These are phyloP conservation scores for Saccharomyces hybrid DNA, from an alignment of 1,139 yeast genomes.

Conservation along the genomic window DNA sequence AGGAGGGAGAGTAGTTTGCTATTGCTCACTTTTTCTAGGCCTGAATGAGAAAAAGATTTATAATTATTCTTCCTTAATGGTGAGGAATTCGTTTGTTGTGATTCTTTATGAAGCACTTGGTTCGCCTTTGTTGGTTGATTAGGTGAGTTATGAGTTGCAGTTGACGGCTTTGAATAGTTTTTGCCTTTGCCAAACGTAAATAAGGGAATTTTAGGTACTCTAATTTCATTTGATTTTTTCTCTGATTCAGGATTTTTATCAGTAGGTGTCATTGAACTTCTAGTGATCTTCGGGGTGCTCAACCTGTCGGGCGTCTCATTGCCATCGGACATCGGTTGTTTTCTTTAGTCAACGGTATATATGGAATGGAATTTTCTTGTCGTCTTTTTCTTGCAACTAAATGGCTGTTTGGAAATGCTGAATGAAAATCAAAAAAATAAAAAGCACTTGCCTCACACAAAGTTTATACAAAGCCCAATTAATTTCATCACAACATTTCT, in stretches of 20 bases:
- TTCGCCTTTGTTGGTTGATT: not conserved
- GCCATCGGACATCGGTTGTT: not conserved
- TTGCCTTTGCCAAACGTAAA: not conserved
- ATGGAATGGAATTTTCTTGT: not conserved
- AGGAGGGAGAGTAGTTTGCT: slow-evolving; percentile 1
- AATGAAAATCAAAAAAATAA: not conserved
- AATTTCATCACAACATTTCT: not conserved
- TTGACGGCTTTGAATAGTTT: not conserved
- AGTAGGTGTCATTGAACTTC: not conserved
- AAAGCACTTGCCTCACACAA: not conserved
- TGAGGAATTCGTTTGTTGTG: not conserved
- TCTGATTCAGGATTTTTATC: not conserved
- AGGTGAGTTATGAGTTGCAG: not conserved
- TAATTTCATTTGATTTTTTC: not conserved
- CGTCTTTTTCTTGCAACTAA: too few relatives aligned
- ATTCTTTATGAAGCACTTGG: not conserved
- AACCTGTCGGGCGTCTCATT: not conserved
- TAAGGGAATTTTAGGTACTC: not conserved
- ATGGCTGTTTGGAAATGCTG: not conserved
- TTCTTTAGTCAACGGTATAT: not conserved
- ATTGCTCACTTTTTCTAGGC: not conserved
- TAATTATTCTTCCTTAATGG: not conserved
- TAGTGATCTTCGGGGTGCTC: not conserved
- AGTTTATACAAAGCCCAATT: not conserved
- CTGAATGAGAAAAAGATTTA: not conserved